phyloP scores from a whole-genome alignment of 1,139 yeast genomes.

The Kluyveromyces sp. region DNA sequence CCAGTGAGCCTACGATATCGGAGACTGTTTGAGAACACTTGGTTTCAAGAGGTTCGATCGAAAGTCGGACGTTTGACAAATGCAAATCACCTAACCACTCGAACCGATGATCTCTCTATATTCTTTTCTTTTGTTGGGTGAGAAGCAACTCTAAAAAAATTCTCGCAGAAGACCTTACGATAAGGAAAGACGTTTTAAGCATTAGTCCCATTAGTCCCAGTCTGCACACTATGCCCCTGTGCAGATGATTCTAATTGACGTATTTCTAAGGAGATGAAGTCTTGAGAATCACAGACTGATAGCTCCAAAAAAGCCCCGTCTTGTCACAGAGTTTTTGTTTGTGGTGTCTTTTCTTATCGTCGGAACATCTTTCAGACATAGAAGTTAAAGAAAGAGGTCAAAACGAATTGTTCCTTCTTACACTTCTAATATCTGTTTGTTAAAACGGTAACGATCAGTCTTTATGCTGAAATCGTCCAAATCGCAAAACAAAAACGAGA shows the following conservation, averaged over 20 bases:
- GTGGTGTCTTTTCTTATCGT: neutral
- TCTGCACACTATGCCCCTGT: neutral
- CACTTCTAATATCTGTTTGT: neutral
- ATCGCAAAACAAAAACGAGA: neutral
- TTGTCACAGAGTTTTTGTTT: no score
- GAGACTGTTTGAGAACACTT: no score
- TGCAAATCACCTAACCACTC: neutral
- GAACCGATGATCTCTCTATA: neutral
- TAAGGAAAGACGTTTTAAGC: neutral
- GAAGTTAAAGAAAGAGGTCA: conserved; percentile 13
- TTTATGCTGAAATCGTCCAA: neutral
- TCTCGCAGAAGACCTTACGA: neutral
- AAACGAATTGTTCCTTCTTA: conserved; percentile 18
- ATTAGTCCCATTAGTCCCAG: no score
- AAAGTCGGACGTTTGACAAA: no score
- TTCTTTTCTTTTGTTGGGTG: neutral
- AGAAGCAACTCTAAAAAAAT: neutral
- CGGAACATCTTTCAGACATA: neutral
- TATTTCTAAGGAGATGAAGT: no score
- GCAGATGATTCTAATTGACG: neutral
- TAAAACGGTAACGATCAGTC: neutral
- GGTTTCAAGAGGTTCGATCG: neutral
- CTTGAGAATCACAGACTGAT: no score
- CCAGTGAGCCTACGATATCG: no score
- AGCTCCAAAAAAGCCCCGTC: no score